phyloP scores from a whole-genome alignment of 805 yeast genomes.

The Peterozyma xylosa region DNA sequence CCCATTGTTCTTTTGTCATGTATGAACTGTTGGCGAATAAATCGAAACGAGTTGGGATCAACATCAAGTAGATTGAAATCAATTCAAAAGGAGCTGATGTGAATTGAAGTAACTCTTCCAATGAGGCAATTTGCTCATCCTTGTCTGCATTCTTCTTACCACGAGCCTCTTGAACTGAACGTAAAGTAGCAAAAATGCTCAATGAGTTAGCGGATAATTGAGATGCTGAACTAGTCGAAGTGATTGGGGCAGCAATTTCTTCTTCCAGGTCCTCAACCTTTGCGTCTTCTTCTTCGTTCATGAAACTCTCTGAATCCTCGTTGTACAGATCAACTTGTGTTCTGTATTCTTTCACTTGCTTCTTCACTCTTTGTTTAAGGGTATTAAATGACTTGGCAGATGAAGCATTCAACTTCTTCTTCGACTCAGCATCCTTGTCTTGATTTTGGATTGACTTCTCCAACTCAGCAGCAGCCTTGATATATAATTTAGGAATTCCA shows the following conservation, averaged over 20 bases:
- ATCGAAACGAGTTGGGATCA: constrained; percentile 87
- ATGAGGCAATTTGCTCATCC: constrained; percentile 61
- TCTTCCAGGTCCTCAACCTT: constrained; percentile 19
- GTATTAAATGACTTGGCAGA: constrained; percentile 84
- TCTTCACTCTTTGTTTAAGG: constrained; percentile 80
- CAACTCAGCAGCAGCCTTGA: constrained; percentile 61
- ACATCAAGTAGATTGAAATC: constrained; percentile 69
- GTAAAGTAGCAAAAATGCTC: constrained; percentile 64
- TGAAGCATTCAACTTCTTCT: constrained; percentile 72
- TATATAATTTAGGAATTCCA: constrained; percentile 63
- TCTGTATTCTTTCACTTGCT: constrained; percentile 65
- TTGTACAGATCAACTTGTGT: constrained; percentile 50
- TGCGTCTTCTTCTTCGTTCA: constrained; percentile 33
- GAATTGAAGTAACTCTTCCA: constrained; percentile 55
- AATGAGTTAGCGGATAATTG: constrained; percentile 29
- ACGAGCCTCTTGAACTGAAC: constrained; percentile 75
- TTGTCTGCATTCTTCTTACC: constrained; percentile 94
- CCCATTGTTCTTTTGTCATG: constrained; percentile 82
- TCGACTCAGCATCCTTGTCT: constrained; percentile 42
- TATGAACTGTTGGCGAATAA: constrained; percentile 55
- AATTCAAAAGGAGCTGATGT: constrained; percentile 61
- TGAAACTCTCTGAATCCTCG: constrained; percentile 69
- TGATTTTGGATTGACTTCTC: constrained; percentile 59
- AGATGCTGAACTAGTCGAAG: constrained; percentile 29
- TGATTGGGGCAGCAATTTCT: constrained; percentile 25